Evolutionary conservation across 805 yeast genomes (phyloP).

Genomic region (Komagataella pseudopastoris): DNA sequence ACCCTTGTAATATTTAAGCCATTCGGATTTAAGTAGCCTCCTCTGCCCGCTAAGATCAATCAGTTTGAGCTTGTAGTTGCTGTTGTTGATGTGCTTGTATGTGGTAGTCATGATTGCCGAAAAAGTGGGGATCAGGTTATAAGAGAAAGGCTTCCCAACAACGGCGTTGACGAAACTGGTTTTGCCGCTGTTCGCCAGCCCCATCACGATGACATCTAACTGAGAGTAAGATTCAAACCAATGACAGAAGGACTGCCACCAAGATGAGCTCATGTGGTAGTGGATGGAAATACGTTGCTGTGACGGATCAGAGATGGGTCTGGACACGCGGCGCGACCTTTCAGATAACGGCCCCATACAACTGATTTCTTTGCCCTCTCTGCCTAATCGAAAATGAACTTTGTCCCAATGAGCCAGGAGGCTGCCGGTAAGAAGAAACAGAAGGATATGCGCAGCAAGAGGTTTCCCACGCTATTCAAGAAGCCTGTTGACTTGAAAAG

Average conservation of each 20-base stretch:
- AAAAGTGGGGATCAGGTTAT: constrained; percentile 4
- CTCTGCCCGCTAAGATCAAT: constrained; percentile 19
- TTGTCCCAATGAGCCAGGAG: constrained; percentile 6
- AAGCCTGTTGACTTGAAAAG: constrained; percentile 21
- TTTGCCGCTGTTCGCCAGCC: constrained; percentile 18
- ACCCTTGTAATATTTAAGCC: constrained; percentile 8
- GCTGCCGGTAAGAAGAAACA: constrained; percentile 5
- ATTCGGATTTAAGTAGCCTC: constrained; percentile 9
- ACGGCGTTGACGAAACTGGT: constrained; percentile 10
- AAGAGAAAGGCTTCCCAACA: constrained; percentile 4
- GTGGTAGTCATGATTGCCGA: not conserved
- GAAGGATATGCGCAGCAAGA: constrained; percentile 8
- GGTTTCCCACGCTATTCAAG: constrained; percentile 22
- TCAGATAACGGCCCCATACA: constrained; percentile 5
- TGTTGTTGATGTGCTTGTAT: not conserved
- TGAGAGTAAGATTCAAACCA: constrained; percentile 6
- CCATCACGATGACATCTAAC: constrained; percentile 13
- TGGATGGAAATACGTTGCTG: not conserved
- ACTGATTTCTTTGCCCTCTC: not conserved
- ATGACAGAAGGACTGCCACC: not conserved
- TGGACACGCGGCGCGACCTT: not conserved
- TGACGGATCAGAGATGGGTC: not conserved
- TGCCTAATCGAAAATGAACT: not conserved
- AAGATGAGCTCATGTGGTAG: not conserved
- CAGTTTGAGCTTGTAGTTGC: constrained; percentile 8